Percentiles rank a stretch among this genome's conserved stretches.
Conservation (phyloP, 805 yeast genomes). For the Saccharomycopsis amapae region DNA sequence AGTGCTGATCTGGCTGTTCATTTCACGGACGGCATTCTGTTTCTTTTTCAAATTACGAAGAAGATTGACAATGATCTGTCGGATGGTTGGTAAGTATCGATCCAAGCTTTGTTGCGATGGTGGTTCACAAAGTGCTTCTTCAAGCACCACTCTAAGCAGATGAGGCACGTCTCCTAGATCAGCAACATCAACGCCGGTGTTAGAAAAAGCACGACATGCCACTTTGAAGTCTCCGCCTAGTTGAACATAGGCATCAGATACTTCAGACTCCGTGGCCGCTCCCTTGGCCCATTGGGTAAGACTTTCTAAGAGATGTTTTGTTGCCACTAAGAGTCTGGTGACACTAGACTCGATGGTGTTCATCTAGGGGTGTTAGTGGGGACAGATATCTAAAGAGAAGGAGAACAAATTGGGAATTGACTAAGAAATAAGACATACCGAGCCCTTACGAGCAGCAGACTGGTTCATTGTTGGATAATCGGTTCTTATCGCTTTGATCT, state of each 20-base stretch:
- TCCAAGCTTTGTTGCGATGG: conserved; percentile 82
- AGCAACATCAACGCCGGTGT: conserved; percentile 70
- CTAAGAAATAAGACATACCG: no score
- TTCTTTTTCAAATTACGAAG: conserved; percentile 75
- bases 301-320: conserved; percentile 80
- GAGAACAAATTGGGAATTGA: no score
- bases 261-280: conserved; percentile 72
- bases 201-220: conserved; percentile 70
- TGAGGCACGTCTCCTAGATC: conserved; percentile 91
- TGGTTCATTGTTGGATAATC: no score
- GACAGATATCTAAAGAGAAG: no score
- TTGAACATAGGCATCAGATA: conserved; percentile 84
- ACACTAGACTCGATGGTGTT: conserved; percentile 71
- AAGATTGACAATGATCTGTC: conserved; percentile 77
- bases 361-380: no score
- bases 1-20: no score
- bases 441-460: no score
- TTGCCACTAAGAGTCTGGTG: conserved; percentile 72
- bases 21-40: conserved; percentile 52
- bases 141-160: conserved; percentile 69
- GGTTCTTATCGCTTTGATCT: no score
- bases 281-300: conserved; percentile 86
- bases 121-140: conserved; percentile 75
- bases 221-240: conserved; percentile 91
- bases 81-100: conserved; percentile 70